Evolutionary conservation across 2,329 filamentous ascomycete species (phyloP).

Genomic region (Microdochium nivale): DNA sequence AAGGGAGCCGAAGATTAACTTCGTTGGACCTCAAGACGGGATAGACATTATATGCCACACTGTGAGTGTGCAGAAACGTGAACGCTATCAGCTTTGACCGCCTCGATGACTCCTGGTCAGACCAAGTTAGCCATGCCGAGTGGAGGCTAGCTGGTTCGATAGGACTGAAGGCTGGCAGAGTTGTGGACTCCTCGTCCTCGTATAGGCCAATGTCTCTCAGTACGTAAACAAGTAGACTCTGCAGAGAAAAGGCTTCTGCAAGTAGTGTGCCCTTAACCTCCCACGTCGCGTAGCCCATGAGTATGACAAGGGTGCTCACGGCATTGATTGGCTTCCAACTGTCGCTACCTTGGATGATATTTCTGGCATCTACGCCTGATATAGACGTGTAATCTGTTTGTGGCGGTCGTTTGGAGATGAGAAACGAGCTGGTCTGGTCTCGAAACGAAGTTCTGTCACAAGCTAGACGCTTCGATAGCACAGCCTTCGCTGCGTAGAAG

Average conservation of each 20-base stretch:
- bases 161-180: background rate
- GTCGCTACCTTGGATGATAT: background rate
- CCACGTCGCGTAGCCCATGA: conserved; percentile 30
- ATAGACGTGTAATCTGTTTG: background rate
- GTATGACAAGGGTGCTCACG: conserved; percentile 21
- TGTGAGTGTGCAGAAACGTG: conserved; percentile 28
- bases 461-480: conserved; percentile 20
- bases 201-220: conserved; percentile 23
- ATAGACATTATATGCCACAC: conserved; percentile 28
- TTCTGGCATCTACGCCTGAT: background rate
- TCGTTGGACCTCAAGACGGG: conserved; percentile 26
- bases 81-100: conserved; percentile 28
- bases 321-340: conserved; percentile 22
- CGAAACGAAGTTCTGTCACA: conserved; percentile 14
- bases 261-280: conserved; percentile 21
- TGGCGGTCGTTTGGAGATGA: conserved; percentile 10
- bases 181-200: conserved; percentile 11
- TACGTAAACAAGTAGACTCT: conserved; percentile 22
- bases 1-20: conserved; percentile 23
- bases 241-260: conserved; percentile 24
- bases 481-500: conserved; percentile 21
- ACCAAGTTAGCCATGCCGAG: conserved; percentile 20
- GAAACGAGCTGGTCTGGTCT: conserved; percentile 13
- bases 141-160: conserved; percentile 5
- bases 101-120: conserved; percentile 20